Base-by-base conservation (phyloP, 164 flowering plant species). In the Pachysandra terminalis region DNA sequence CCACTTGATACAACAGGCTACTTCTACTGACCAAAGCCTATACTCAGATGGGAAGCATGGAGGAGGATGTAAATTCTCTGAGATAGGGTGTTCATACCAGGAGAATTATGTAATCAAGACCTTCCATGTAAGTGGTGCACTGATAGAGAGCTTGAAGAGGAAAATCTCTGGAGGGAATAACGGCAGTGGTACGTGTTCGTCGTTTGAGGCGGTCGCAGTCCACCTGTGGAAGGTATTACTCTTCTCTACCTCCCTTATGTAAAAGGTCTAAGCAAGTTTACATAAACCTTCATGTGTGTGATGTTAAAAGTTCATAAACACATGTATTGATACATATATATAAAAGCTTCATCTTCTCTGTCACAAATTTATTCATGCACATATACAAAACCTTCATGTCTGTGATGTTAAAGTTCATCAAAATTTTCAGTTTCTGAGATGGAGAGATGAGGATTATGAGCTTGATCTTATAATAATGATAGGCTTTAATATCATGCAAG, bases 161-260 rank as follows among this genome's bases (percentile, higher is more conserved):
- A 73, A 61, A 62, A 56, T 56, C 19, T 27, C 35, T 3, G 57
- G 70, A 10, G 64, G 24, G 24, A 57, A 57, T 21, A 55, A 45
- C 24, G 55, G 67, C 9, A 49, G 68, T 60, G 70, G 76, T 51
- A 73, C 78, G 13, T 70, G 67, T 57, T 70, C 73, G 21, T 74
- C 81, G 22, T 83, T 83, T 74, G 86, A 81, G 73, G 71, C 79
- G 51, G 57, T 83, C 37, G 80, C 84, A 17, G 78, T 80, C 76
- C 84, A 81, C 58, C 73, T 83, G 9, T 83, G 84, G 86, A 81
- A 83, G 84, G 86, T 83, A 68, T 24, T 53, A 16, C 68, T 59
- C 26, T 28, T 32, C 7, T 32, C 7, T 16, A 41, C 32, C 61
- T 56, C 8, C 52, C 25, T 48, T 48, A 16, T 49, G 56, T 40